These are phyloP conservation scores for Cercospora nicotianae DNA, from an alignment of 2,329 filamentous ascomycete species.

Conservation along the genomic window DNA sequence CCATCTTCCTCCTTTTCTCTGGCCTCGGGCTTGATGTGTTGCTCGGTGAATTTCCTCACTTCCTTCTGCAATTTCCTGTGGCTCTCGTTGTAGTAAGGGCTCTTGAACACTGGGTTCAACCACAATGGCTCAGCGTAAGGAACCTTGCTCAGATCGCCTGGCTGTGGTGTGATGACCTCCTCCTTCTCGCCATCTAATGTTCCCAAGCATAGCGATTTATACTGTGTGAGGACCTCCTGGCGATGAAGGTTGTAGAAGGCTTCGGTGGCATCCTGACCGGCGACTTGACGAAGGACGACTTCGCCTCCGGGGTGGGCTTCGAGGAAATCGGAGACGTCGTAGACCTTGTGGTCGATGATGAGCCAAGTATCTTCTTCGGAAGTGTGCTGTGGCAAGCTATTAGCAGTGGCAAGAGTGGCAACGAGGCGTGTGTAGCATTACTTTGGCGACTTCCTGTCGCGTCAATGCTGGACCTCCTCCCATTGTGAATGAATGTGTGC, in stretches of 20 bases:
- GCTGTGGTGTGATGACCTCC: slow-evolving; percentile 67
- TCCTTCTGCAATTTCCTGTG: slow-evolving; percentile 69
- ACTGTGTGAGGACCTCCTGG: slow-evolving; percentile 83
- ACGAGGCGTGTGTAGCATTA: slow-evolving; percentile 4
- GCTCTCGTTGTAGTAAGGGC: slow-evolving; percentile 76
- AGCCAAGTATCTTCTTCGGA: slow-evolving; percentile 75
- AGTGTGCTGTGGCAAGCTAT: slow-evolving; percentile 57
- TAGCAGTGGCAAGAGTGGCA: slow-evolving; percentile 4
- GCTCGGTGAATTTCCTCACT: slow-evolving; percentile 71
- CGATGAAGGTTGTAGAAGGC: slow-evolving; percentile 91
- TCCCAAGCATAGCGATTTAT: slow-evolving; percentile 72
- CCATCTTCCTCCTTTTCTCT: slow-evolving; percentile 73
- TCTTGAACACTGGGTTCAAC: slow-evolving; percentile 74
- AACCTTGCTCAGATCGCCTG: slow-evolving; percentile 72
- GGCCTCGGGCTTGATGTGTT: slow-evolving; percentile 70
- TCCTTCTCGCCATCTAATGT: slow-evolving; percentile 72
- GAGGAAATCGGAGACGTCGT: slow-evolving; percentile 81
- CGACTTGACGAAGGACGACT: slow-evolving; percentile 76
- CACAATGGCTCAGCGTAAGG: slow-evolving; percentile 85
- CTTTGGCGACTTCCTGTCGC: slow-evolving; percentile 36
- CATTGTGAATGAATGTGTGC: neutral
- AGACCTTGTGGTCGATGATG: slow-evolving; percentile 83
- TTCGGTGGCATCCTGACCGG: slow-evolving; percentile 75
- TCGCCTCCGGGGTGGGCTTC: slow-evolving; percentile 83
- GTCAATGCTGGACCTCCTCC: slow-evolving; percentile 21